phyloP scores from a whole-genome alignment of 768 basidiomycete genomes.

The Hebeloma cylindrosporum region DNA sequence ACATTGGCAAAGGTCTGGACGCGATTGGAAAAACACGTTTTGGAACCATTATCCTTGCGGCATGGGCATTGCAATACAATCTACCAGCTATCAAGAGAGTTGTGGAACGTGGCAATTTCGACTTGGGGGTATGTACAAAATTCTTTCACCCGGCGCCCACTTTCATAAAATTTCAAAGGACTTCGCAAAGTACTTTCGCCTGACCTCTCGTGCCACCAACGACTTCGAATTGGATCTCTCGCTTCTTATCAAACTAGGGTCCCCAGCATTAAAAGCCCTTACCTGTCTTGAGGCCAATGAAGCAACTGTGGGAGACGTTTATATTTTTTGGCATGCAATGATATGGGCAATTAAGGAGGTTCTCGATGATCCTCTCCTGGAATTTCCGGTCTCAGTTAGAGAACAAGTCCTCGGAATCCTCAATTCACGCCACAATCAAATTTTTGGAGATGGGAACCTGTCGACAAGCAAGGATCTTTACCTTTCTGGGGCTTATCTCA shows the following conservation, averaged over 20 bases:
- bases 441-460: conserved; percentile 22
- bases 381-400: conserved; percentile 15
- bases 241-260: conserved; percentile 14
- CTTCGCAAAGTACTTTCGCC: neutral
- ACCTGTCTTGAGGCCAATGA: conserved; percentile 31
- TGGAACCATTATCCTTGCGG: conserved; percentile 19
- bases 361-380: conserved; percentile 6
- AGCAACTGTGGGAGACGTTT: conserved; percentile 28
- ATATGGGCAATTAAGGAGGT: conserved; percentile 17
- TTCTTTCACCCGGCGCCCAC: neutral
- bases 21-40: conserved; percentile 27
- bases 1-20: conserved; percentile 19
- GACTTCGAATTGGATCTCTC: conserved; percentile 20
- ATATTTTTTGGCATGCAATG: conserved; percentile 30
- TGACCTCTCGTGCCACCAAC: conserved; percentile 4
- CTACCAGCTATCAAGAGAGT: conserved; percentile 19
- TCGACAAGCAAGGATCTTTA: conserved; percentile 18
- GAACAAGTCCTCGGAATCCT: conserved; percentile 21
- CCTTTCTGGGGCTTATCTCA: conserved; percentile 22
- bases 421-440: conserved; percentile 20
- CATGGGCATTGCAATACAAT: conserved; percentile 18
- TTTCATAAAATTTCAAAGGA: neutral
- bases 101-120: conserved; percentile 14
- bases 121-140: conserved; percentile 13
- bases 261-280: conserved; percentile 21